Conservation (phyloP, 2,329 filamentous ascomycete species). For the Colletotrichum sp. region DNA sequence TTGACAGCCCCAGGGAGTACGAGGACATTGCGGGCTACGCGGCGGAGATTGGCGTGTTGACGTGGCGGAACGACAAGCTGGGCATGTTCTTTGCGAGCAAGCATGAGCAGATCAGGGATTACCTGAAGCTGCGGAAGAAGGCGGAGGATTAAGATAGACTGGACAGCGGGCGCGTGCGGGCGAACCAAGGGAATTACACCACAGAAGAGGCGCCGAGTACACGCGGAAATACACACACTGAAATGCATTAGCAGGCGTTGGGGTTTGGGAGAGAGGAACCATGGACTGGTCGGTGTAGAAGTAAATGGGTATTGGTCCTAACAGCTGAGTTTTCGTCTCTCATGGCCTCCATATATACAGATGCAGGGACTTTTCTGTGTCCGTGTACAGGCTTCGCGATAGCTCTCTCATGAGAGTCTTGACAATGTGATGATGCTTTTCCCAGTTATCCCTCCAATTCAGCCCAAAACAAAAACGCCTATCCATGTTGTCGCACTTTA, state of each 20-base stretch:
- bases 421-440: not conserved
- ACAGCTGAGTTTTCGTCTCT: slow-evolving; percentile 10
- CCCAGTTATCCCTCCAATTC: not conserved
- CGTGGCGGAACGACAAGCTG: slow-evolving; percentile 82
- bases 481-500: not conserved
- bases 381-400: not conserved
- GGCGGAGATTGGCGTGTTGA: slow-evolving; percentile 86
- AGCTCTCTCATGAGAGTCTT: not conserved
- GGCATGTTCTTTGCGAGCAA: slow-evolving; percentile 91
- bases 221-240: not conserved
- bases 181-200: not conserved
- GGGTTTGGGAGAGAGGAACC: not conserved
- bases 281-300: not conserved
- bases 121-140: slow-evolving; percentile 71
- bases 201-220: not conserved
- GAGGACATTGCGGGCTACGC: slow-evolving; percentile 77
- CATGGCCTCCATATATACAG: not conserved
- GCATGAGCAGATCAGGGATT: slow-evolving; percentile 86
- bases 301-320: slow-evolving; percentile 14
- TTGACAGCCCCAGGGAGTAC: slow-evolving; percentile 74
- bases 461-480: not conserved
- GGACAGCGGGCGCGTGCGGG: not conserved
- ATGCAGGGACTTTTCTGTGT: not conserved
- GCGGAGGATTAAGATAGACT: slow-evolving; percentile 32
- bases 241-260: slow-evolving; percentile 25